Conservation (phyloP, 2,329 filamentous ascomycete species). For the Fusarium mundagurra region DNA sequence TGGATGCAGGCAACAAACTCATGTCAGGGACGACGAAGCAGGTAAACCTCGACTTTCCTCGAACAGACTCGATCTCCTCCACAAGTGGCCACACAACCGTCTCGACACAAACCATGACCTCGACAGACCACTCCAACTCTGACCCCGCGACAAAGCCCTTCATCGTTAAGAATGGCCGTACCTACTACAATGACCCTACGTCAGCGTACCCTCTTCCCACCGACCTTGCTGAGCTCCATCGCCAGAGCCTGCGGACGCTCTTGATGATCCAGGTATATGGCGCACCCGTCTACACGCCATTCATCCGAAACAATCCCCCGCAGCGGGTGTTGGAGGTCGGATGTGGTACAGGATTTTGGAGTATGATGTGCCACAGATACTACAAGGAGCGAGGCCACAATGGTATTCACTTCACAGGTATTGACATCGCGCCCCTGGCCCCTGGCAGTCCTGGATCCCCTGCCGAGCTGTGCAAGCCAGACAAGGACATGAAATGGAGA, state of each 20-base stretch:
- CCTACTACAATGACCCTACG: slow-evolving; percentile 79
- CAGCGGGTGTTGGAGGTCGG: slow-evolving; percentile 84
- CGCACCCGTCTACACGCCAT: slow-evolving; percentile 78
- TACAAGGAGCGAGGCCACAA: slow-evolving; percentile 74
- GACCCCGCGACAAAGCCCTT: slow-evolving; percentile 65
- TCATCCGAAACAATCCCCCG: slow-evolving; percentile 73
- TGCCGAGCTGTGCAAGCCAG: slow-evolving; percentile 58
- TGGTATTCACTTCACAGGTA: slow-evolving; percentile 79
- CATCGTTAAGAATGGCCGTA: slow-evolving; percentile 79
- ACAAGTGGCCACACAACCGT: slow-evolving; percentile 55
- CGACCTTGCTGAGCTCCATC: slow-evolving; percentile 86
- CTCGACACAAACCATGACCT: slow-evolving; percentile 58
- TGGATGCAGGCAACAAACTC: slow-evolving; percentile 45
- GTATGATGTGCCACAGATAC: slow-evolving; percentile 84
- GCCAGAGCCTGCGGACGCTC: slow-evolving; percentile 85
- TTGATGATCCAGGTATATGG: slow-evolving; percentile 85
- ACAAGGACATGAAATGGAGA: slow-evolving; percentile 83
- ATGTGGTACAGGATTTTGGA: slow-evolving; percentile 91
- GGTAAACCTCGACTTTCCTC: slow-evolving; percentile 50
- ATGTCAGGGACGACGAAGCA: slow-evolving; percentile 44
- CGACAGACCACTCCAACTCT: slow-evolving; percentile 57
- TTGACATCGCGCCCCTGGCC: slow-evolving; percentile 82
- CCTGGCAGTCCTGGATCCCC: slow-evolving; percentile 48
- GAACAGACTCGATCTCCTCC: slow-evolving; percentile 59
- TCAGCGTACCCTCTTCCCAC: slow-evolving; percentile 86